Evolutionary conservation across 805 yeast species (phyloP).

Genomic region (Danielozyma ontarioensis): DNA sequence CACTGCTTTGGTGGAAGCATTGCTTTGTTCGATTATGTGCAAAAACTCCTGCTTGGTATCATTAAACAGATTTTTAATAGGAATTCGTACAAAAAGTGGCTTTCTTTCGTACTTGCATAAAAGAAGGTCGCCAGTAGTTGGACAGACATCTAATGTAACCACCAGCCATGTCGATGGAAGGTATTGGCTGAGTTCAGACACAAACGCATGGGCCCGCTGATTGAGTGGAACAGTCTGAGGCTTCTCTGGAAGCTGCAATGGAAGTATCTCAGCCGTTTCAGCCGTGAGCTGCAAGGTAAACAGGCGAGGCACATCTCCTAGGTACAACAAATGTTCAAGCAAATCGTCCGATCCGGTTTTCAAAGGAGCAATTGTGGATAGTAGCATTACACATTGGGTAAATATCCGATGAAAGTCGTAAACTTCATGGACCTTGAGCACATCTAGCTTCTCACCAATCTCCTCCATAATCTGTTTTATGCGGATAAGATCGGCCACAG

Average conservation of each 20-base stretch:
- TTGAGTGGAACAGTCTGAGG: constrained; percentile 11
- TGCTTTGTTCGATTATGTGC: constrained; percentile 55
- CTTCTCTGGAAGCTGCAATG: background rate
- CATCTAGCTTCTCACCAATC: too few species aligned
- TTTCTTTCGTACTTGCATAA: constrained; percentile 36
- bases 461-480: too few species aligned
- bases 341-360: constrained; percentile 2
- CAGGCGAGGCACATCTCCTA: background rate
- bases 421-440: constrained; percentile 4
- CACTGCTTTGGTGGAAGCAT: constrained; percentile 50
- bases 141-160: constrained; percentile 57
- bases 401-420: constrained; percentile 6
- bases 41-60: constrained; percentile 31
- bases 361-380: constrained; percentile 3
- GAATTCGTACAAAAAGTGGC: constrained; percentile 53
- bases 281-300: background rate
- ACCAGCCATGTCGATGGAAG: constrained; percentile 52
- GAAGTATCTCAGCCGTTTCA: background rate
- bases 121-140: constrained; percentile 52
- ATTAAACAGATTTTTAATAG: constrained; percentile 47
- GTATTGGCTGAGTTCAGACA: background rate
- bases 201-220: constrained; percentile 6
- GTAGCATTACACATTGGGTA: constrained; percentile 4
- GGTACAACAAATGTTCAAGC: constrained; percentile 15
- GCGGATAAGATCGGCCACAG: constrained; percentile 2